phyloP scores from a whole-genome alignment of 805 yeast genomes.

The Yarrowia alimentaria region DNA sequence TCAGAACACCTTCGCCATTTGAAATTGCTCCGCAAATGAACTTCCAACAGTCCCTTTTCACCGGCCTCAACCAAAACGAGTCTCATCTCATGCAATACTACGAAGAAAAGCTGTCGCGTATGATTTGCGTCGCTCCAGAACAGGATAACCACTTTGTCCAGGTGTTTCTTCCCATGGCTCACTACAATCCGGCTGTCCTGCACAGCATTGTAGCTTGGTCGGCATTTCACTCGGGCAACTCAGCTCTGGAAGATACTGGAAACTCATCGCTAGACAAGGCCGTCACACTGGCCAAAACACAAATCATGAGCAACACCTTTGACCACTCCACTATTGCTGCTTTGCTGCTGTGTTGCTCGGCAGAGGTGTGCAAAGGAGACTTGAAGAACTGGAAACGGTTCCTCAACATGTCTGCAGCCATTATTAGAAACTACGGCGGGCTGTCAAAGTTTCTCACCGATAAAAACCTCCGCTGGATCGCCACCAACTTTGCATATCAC shows the following conservation, averaged over 20 bases:
- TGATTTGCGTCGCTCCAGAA: slow-evolving; percentile 50
- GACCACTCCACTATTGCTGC: slow-evolving; percentile 55
- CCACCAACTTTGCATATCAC: slow-evolving; percentile 77
- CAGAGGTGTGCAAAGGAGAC: slow-evolving; percentile 80
- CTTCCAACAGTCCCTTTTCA: slow-evolving; percentile 1
- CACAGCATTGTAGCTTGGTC: slow-evolving; percentile 61
- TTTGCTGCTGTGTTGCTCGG: slow-evolving; percentile 67
- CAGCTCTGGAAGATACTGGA: slow-evolving; percentile 38
- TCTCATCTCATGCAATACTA: slow-evolving; percentile 37
- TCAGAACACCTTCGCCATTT: slow-evolving; percentile 23
- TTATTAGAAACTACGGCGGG: slow-evolving; percentile 64
- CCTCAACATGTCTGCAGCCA: slow-evolving; percentile 61
- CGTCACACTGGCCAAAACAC: slow-evolving; percentile 30
- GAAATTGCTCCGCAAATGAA: background rate
- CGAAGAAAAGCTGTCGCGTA: slow-evolving; percentile 40
- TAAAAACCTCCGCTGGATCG: slow-evolving; percentile 65
- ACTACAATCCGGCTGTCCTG: slow-evolving; percentile 49
- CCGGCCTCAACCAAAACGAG: background rate
- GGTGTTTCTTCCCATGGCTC: slow-evolving; percentile 54
- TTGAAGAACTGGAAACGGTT: slow-evolving; percentile 71
- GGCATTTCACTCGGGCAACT: slow-evolving; percentile 38
- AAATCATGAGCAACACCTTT: slow-evolving; percentile 29
- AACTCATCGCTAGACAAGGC: slow-evolving; percentile 34
- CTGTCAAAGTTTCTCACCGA: slow-evolving; percentile 49
- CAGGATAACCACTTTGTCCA: slow-evolving; percentile 52